Conservation (phyloP, 371 early-diverging fungal genomes). For the Mucor indicus region DNA sequence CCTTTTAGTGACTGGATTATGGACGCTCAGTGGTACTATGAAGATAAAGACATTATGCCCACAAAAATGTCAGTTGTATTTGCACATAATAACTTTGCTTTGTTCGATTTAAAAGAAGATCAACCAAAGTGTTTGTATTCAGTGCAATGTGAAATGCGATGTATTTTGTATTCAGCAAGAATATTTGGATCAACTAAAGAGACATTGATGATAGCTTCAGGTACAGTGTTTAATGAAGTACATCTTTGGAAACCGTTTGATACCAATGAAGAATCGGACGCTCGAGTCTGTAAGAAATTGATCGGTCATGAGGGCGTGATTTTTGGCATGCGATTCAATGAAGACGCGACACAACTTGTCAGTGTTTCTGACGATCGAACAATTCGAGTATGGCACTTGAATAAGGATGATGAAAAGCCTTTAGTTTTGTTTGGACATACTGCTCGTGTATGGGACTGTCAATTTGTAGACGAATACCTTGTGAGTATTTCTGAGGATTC, state of each 20-base stretch:
- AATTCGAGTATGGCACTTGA: constrained; percentile 69
- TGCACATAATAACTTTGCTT: constrained; percentile 73
- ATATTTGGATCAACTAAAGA: constrained; percentile 55
- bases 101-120: constrained; percentile 34
- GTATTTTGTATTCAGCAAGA: constrained; percentile 71
- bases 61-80: constrained; percentile 59
- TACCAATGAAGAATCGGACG: constrained; percentile 37
- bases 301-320: constrained; percentile 80
- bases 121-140: constrained; percentile 20
- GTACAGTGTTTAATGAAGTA: constrained; percentile 84
- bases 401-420: constrained; percentile 31
- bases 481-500: constrained; percentile 75
- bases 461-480: constrained; percentile 55
- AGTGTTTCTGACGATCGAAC: constrained; percentile 88
- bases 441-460: constrained; percentile 82
- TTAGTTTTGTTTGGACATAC: constrained; percentile 74
- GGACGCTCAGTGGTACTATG: constrained; percentile 64
- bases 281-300: constrained; percentile 46
- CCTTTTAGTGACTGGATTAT: constrained; percentile 69
- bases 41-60: constrained; percentile 7
- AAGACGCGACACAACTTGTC: constrained; percentile 53
- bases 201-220: constrained; percentile 63
- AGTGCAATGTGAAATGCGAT: constrained; percentile 55
- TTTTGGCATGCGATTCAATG: constrained; percentile 74
- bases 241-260: constrained; percentile 64